phyloP scores from a whole-genome alignment of 1,139 yeast species.

The Starmera stellimalicola region DNA sequence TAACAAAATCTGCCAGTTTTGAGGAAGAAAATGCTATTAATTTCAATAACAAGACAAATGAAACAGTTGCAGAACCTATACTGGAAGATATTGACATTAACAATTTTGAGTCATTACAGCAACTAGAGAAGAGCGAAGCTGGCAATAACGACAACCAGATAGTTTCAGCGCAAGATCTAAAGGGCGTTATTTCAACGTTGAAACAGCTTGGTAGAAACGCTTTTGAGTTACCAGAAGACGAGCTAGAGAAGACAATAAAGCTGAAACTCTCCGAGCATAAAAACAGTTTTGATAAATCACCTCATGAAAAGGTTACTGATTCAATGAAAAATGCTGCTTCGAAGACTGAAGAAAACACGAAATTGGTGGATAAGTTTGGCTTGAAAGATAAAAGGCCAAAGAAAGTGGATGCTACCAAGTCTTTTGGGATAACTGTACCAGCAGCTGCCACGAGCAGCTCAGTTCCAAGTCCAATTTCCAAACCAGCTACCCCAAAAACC shows the following conservation, averaged over 20 bases:
- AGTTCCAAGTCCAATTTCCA: too few species aligned
- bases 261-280: neutral
- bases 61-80: neutral
- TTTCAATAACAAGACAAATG: neutral
- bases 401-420: too few species aligned
- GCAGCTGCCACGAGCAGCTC: too few species aligned
- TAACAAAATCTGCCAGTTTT: too few species aligned
- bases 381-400: too few species aligned
- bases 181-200: neutral
- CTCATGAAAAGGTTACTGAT: neutral
- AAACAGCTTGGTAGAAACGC: neutral
- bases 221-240: neutral
- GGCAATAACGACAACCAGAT: neutral
- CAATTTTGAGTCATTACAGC: neutral
- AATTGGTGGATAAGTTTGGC: too few species aligned
- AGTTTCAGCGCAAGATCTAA: too few species aligned
- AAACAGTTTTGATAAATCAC: neutral
- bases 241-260: neutral
- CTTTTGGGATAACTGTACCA: too few species aligned
- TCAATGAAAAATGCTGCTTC: too few species aligned
- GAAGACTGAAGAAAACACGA: too few species aligned
- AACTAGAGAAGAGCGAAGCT: neutral
- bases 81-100: neutral
- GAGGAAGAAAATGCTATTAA: neutral
- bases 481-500: neutral